Base-by-base conservation (phyloP, 352 stramenopile species). In the Aphanomyces invadans region DNA sequence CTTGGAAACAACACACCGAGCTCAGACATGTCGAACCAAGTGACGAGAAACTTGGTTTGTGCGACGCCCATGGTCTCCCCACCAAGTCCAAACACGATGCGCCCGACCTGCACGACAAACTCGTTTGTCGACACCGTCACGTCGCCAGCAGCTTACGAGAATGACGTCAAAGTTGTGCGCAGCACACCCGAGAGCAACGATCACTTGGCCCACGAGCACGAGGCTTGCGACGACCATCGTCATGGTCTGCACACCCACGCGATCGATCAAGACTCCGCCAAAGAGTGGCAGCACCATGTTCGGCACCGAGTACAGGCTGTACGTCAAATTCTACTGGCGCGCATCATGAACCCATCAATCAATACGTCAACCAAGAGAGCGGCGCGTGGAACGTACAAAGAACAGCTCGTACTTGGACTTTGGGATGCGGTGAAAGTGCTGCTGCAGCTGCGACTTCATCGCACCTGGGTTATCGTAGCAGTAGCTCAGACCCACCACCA, bases 231-330 rank as follows among this genome's bases (percentile, higher is more conserved):
- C 38, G 3, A 81, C 32, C 25, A 81, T 63, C 29, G 55, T 32
- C 52, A 70, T 77, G 23, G 65, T 33, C 10, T 68, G 53, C 7
- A 78, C 72, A n/a, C 82, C 82, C 19, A 77, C 69, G 11, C 57
- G 54, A 49, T 89, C 79, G 19, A 87, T 74, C n/a, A 89, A 64
- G 28, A 74, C 67, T 15, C 82, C 83, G 2, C 83, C 83, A 38
- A 90, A 76, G 25, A 92, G 81, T 7, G 83, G 83, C 25, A 91
- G 46, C 23, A 92, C 52, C 12, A 85, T 76, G 66, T 88, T 89
- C 11, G 81, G 81, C 25, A 87, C 62, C 23, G 71, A 80, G 69
- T 88, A 88, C 26, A 87, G 61, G 36, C 74, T 88, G 71, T 91
- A 91, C 25, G 89, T 70, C 29, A 89, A 67, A 62, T 83, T 85